These are phyloP conservation scores for Tephrocybe sp. DNA, from an alignment of 768 basidiomycete species.

Conservation along the genomic window DNA sequence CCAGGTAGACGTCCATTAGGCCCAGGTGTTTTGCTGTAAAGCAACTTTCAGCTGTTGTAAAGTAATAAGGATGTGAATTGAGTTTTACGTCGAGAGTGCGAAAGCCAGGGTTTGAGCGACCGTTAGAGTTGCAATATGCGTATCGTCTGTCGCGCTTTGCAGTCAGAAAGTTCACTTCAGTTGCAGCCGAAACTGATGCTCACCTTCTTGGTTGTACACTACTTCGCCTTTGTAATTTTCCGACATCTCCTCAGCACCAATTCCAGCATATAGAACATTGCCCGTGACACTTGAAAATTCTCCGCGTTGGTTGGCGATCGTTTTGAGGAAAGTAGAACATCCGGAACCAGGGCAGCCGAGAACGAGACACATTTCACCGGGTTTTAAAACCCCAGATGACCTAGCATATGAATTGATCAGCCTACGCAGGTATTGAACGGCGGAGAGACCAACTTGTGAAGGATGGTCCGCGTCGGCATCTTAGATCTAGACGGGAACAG, in stretches of 20 bases:
- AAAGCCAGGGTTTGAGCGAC: slow-evolving; percentile 75
- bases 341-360: slow-evolving; percentile 85
- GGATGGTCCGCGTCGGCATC: slow-evolving; percentile 48
- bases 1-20: no score
- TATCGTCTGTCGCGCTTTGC: slow-evolving; percentile 49
- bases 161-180: no score
- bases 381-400: slow-evolving; percentile 67
- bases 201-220: no score
- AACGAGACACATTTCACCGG: slow-evolving; percentile 88
- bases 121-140: slow-evolving; percentile 82
- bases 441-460: slow-evolving; percentile 48
- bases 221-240: slow-evolving; percentile 41
- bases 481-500: slow-evolving; percentile 38
- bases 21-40: no score
- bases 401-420: slow-evolving; percentile 28
- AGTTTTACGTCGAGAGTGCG: slow-evolving; percentile 47
- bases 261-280: slow-evolving; percentile 67
- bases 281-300: slow-evolving; percentile 71
- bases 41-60: no score
- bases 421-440: neutral
- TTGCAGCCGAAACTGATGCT: no score
- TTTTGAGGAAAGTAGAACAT: slow-evolving; percentile 82
- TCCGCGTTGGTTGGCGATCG: slow-evolving; percentile 70
- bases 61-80: no score
- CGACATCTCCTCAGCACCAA: slow-evolving; percentile 75